phyloP scores from a whole-genome alignment of 208 protist species.

The Acanthamoeba royreba region DNA sequence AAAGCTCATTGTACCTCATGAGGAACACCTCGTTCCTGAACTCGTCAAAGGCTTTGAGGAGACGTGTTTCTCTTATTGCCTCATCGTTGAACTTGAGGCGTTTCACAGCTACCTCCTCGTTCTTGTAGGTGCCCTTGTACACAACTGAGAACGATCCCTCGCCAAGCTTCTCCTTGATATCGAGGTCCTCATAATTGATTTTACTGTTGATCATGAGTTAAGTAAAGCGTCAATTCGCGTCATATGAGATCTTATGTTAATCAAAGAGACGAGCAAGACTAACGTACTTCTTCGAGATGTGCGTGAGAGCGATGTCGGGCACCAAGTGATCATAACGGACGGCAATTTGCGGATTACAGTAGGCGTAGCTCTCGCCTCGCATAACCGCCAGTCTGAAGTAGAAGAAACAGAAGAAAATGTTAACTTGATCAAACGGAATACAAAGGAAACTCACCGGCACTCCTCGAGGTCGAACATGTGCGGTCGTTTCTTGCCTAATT shows the following conservation, averaged over 20 bases:
- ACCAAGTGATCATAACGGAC: neutral
- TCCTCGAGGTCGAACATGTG: neutral
- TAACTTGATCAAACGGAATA: no score
- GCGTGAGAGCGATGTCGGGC: neutral
- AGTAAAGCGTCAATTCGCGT: no score
- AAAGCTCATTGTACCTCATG: neutral
- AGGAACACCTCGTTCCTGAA: constrained; percentile 56
- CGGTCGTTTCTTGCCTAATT: neutral
- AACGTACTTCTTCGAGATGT: neutral
- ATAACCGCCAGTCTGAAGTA: neutral
- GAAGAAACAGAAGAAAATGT: neutral
- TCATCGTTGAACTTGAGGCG: neutral
- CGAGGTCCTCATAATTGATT: neutral
- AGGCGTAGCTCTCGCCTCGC: neutral
- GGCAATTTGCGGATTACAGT: neutral
- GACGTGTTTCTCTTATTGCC: neutral
- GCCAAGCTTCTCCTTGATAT: neutral
- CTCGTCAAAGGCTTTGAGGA: constrained; percentile 45
- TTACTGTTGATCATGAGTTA: neutral
- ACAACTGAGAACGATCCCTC: neutral
- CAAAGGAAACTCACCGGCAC: no score
- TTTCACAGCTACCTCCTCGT: neutral
- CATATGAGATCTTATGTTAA: no score
- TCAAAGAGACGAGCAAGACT: neutral
- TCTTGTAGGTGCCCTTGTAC: constrained; percentile 21